A percentile compares a stretch with the other conserved stretches of the same genome.
phyloP scores from a whole-genome alignment of 148 eudicot species.

The Rhododendron ferrugineum region DNA sequence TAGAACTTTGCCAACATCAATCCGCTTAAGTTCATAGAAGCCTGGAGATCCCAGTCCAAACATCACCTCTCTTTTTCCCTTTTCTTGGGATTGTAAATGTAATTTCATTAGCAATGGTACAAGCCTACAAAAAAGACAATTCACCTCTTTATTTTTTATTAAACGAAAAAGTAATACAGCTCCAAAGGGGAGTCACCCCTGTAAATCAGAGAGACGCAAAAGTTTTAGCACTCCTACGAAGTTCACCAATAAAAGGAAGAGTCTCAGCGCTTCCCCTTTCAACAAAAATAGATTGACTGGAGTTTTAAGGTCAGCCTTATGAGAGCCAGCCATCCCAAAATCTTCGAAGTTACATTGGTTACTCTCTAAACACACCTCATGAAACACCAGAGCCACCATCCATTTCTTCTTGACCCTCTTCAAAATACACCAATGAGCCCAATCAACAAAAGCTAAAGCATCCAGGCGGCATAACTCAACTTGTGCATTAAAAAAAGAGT shows the following conservation, averaged over 20 bases:
- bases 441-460: background rate
- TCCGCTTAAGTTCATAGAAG: background rate
- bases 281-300: background rate
- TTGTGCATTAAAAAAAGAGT: background rate
- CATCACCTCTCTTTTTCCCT: background rate
- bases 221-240: background rate
- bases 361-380: background rate
- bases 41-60: background rate
- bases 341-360: background rate
- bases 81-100: background rate
- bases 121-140: background rate
- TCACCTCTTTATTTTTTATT: too few relatives aligned
- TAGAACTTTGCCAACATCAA: background rate
- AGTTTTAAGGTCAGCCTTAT: background rate
- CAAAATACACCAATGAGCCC: background rate
- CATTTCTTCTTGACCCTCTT: background rate
- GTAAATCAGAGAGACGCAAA: background rate
- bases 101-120: background rate
- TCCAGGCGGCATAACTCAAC: background rate
- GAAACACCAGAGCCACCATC: background rate
- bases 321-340: background rate
- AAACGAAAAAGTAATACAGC: background rate
- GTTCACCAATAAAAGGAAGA: background rate
- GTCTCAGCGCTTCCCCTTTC: background rate
- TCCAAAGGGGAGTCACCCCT: background rate